Conservation (phyloP, 169 alveolate genomes). For the Toxoplasma gondii region DNA sequence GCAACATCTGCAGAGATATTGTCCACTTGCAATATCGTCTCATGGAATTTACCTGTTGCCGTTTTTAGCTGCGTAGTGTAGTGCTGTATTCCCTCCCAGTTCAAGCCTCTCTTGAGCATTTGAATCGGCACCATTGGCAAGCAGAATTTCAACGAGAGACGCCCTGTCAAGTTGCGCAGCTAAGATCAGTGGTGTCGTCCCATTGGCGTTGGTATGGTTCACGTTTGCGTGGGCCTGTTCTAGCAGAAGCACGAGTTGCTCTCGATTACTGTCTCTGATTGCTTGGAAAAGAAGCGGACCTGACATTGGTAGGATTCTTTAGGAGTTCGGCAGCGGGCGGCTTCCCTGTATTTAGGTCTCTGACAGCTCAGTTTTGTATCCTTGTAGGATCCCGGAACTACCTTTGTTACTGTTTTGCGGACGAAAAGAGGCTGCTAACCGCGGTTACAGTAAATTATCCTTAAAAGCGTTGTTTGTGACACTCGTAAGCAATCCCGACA, state of each 20-base stretch:
- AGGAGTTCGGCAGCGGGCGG: background rate
- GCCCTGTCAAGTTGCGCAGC: conserved; percentile 50
- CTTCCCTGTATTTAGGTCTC: too few relatives aligned
- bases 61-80: conserved; percentile 59
- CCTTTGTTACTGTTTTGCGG: too few relatives aligned
- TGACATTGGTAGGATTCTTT: background rate
- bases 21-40: too few relatives aligned
- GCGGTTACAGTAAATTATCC: too few relatives aligned
- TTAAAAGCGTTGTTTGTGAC: too few relatives aligned
- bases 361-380: too few relatives aligned
- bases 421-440: too few relatives aligned
- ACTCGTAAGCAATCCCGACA: too few relatives aligned
- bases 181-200: conserved; percentile 32
- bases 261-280: conserved; percentile 19
- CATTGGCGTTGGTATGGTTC: conserved; percentile 43
- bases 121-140: conserved; percentile 51
- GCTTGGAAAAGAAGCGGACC: conserved; percentile 1
- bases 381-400: too few relatives aligned
- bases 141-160: conserved; percentile 3
- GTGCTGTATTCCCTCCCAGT: conserved; percentile 42
- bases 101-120: conserved; percentile 22
- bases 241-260: conserved; percentile 40
- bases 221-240: conserved; percentile 33
- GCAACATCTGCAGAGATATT: too few relatives aligned
- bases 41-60: conserved; percentile 21